Evolutionary conservation across 805 yeast species (phyloP).

Genomic region (Kluyveromyces nonfermentans): DNA sequence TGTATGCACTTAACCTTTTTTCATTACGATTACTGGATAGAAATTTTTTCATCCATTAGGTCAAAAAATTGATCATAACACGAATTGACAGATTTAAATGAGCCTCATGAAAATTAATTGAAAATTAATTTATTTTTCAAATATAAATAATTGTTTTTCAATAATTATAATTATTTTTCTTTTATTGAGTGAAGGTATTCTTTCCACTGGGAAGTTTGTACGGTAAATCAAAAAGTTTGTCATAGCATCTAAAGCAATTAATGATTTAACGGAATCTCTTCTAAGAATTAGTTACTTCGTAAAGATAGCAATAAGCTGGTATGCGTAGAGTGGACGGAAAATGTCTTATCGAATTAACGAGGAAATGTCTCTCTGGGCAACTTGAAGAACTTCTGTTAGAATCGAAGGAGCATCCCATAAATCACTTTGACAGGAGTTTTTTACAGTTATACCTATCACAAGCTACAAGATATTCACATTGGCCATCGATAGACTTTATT

Average conservation of each 20-base stretch:
- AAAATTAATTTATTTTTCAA: neutral
- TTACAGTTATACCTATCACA: constrained; percentile 16
- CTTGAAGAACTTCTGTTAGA: constrained; percentile 14
- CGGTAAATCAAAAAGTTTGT: no score
- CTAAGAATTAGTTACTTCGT: no score
- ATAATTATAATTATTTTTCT: no score
- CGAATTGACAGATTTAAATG: neutral
- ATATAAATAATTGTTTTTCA: no score
- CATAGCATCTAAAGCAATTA: no score
- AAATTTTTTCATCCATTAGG: no score
- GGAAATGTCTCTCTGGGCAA: constrained; percentile 20
- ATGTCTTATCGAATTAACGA: constrained; percentile 10
- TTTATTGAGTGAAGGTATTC: no score
- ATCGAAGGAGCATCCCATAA: constrained; percentile 9
- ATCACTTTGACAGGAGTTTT: constrained; percentile 18
- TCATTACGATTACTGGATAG: no score
- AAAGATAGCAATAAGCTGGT: neutral
- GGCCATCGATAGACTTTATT: constrained; percentile 16
- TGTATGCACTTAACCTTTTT: no score
- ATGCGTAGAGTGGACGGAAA: constrained; percentile 4
- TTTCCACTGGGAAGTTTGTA: no score
- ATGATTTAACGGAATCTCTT: no score
- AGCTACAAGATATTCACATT: constrained; percentile 23
- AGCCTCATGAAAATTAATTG: neutral
- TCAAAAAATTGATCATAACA: no score